A percentile compares a stretch with the other conserved stretches of the same genome.
These are phyloP conservation scores for Rugonectria rugulosa DNA, from an alignment of 2,329 filamentous ascomycete genomes.

Conservation along the genomic window DNA sequence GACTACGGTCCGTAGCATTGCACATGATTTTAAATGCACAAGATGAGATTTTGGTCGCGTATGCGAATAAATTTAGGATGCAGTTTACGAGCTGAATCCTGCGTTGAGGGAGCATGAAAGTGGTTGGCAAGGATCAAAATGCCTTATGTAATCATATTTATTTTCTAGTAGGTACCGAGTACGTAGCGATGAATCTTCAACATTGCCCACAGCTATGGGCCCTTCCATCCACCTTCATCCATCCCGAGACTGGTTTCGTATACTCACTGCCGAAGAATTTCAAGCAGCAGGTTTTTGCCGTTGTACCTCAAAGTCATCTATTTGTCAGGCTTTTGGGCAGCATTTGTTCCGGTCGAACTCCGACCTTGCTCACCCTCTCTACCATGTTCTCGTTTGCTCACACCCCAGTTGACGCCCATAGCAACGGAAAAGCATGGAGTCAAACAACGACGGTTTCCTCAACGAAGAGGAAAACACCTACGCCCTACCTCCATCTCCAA, in stretches of 20 bases:
- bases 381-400: conserved; percentile 40
- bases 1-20: conserved; percentile 45
- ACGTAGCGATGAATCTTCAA: neutral
- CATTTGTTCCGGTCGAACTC: conserved; percentile 15
- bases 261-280: too few species aligned
- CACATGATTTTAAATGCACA: conserved; percentile 43
- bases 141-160: conserved; percentile 33
- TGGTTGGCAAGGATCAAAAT: conserved; percentile 1
- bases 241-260: too few species aligned
- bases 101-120: too few species aligned
- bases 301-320: too few species aligned
- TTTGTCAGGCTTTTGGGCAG: too few species aligned
- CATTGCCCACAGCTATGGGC: too few species aligned
- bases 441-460: conserved; percentile 33
- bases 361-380: conserved; percentile 16
- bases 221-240: conserved; percentile 4
- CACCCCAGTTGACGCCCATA: conserved; percentile 26
- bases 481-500: conserved; percentile 8
- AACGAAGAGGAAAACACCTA: conserved; percentile 23
- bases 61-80: too few species aligned
- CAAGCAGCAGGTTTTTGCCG: neutral
- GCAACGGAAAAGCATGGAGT: conserved; percentile 42
- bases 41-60: conserved; percentile 5
- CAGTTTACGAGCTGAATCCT: too few species aligned
- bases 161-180: neutral